Base-by-base conservation (phyloP, 306 rosid species). In the Arachis hypogaea region DNA sequence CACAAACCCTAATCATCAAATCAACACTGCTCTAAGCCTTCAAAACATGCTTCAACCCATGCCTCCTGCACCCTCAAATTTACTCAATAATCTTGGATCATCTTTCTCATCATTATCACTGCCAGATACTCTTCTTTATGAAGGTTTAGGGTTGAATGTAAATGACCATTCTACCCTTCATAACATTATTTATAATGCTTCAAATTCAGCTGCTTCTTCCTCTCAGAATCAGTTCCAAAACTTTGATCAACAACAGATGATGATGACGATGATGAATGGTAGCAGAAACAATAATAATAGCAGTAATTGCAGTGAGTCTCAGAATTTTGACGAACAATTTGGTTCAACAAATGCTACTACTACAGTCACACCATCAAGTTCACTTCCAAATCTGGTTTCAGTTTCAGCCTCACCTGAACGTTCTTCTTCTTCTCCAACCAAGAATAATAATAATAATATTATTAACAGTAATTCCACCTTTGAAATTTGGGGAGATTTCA, bases 401-500 rank as follows among this genome's bases (percentile, higher is more conserved):
- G 72, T 88, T 77, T 67, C 87, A 3, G 72, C 55, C 18, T 81
- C 96, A n/a, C 83, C 86, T 6, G 80, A 87, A 54, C n/a, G 51
- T 43, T 51, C 18, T 9, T 33, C 38, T 33, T 33, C 38, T 33
- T 75, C 79, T 12, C 11, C 80, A 33, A 11, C 47, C 8, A 83
- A 71, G 59, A 47, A 73, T 36, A 51, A 36, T 11, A 49, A 49
- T 49, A 63, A 50, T n/a, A 66, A 62, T 75, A 59, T 73, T 52
- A 75, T 81, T 9, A 66, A 22, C 28, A 22, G 28, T 22, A 22
- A 22, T 22, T 22, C 75, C 46, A 75, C 71, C 50, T 81, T 83
- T 33, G 90, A 90, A 74, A 64, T 63, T 30, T 90, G 76, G 90
- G 82, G 80, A 59, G 87, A 87, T 74, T 76, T 85, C 59, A 79